A percentile compares a stretch with the other conserved stretches of the same genome.
Conservation (phyloP, 352 stramenopile genomes). For the Globisporangium polare region DNA sequence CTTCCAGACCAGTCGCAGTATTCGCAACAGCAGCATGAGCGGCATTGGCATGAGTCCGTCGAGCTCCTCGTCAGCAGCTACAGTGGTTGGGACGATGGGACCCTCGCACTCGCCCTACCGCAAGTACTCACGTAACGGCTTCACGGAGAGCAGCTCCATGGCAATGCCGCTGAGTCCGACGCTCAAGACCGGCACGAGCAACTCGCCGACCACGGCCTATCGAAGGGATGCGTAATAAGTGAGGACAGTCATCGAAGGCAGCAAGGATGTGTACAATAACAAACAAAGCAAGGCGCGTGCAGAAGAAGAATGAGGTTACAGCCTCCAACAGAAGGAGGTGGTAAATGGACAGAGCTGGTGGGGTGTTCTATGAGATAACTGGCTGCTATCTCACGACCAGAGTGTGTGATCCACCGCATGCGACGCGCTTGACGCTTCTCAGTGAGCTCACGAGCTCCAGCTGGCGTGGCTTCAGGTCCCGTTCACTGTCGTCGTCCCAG, state of each 20-base stretch:
- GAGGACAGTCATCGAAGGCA: not conserved
- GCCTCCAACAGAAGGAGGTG: not conserved
- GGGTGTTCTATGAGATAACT: not conserved
- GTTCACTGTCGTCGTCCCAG: slow-evolving; percentile 16
- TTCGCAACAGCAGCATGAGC: slow-evolving; percentile 1
- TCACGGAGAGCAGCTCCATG: not conserved
- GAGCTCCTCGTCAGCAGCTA: not conserved
- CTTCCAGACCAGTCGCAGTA: not conserved
- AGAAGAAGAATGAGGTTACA: not conserved
- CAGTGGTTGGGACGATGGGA: not conserved
- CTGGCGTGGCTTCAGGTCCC: slow-evolving; percentile 13
- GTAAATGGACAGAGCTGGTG: not conserved
- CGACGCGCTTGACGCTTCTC: slow-evolving; percentile 14
- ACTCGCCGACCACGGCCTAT: not conserved
- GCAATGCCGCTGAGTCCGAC: not conserved
- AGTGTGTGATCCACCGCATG: slow-evolving; percentile 39
- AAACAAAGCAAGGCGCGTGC: not conserved
- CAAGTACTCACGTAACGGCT: not conserved
- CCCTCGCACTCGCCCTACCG: not conserved
- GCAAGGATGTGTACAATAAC: not conserved
- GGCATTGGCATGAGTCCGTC: not conserved
- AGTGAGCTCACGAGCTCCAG: not conserved
- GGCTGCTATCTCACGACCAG: slow-evolving; percentile 16
- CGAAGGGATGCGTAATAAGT: not conserved
- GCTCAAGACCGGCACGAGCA: not conserved